Evolutionary conservation across 768 basidiomycete species (phyloP).

Genomic region (Holtermannia corniformis): DNA sequence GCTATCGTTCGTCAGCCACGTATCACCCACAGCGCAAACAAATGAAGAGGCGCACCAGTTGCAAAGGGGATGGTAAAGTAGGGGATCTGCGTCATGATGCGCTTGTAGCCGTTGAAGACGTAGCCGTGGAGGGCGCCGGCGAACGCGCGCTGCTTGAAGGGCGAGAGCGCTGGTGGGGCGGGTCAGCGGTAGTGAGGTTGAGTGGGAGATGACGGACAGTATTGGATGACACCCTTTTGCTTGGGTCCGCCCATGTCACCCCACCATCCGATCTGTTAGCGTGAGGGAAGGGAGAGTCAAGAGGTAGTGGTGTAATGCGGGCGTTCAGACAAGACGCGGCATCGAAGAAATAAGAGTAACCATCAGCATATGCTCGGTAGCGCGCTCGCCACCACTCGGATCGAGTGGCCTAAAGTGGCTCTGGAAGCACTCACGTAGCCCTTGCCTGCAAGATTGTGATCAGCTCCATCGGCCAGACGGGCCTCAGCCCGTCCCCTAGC

Average conservation of each 20-base stretch:
- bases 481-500: no score
- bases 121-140: constrained; percentile 63
- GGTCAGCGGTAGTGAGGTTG: neutral
- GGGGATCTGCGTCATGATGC: constrained; percentile 60
- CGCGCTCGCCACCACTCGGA: no score
- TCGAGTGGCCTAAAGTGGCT: no score
- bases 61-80: constrained; percentile 73
- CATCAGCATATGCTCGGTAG: neutral
- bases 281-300: neutral
- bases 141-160: constrained; percentile 64
- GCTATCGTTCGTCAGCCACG: constrained; percentile 45
- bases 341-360: neutral
- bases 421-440: constrained; percentile 58
- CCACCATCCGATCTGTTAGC: constrained; percentile 74
- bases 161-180: constrained; percentile 59
- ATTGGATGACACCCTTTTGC: constrained; percentile 67
- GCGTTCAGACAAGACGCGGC: neutral
- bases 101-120: constrained; percentile 76
- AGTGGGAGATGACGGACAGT: constrained; percentile 54
- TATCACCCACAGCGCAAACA: neutral
- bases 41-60: constrained; percentile 51
- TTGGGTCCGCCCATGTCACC: constrained; percentile 61
- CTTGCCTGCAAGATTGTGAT: constrained; percentile 50
- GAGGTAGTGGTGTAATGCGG: no score
- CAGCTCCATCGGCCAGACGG: neutral